Evolutionary conservation across 306 rosid species (phyloP), one percentile per base, ranked within the genome.

Genomic region (Lathyrus tuberosus): DNA sequence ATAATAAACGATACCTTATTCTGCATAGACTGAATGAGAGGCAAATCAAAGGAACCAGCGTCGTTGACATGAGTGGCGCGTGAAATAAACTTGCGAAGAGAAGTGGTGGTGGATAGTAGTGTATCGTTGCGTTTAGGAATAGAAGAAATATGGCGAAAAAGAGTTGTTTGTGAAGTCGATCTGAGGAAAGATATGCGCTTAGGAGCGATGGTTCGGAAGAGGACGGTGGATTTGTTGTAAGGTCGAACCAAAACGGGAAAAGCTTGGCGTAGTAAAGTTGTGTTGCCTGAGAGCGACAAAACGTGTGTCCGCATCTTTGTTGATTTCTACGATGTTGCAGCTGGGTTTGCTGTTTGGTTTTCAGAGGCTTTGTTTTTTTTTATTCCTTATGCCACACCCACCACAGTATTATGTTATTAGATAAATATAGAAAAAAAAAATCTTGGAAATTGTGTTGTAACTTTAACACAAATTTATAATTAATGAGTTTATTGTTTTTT

Each of bases 21-120:
- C 82, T 88, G 78, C 97, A 91, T 88, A 66, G 92, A 86, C 17
- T 80, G 89, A 70, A 91, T 81, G 8, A 88, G 89, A 5, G 96
- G 96, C 15, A 67, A 86, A 73, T 88, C 90, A 48, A 88, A 62
- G 56, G 89, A 85, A 61, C 96, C 97, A 41, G 92, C 75, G 14
- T 81, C 87, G 56, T 78, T 86, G 60, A 83, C 83, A 46, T 82
- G 62, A 6, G 91, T 57, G 71, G 97, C 89, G 62, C 85, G 84
- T 30, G 85, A 67, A 62, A 24, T 59, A 53, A 83, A 73, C 6
- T 78, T 76, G 70, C 90, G 84, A 31, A 33, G 33, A 46, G 82
- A 53, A 56, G 8, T 51, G 2, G 41, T 2, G 58, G 71, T 1
- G 46, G 68, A 76, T 54, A 68, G 17, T 0, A 5, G 26, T 22